Percentiles rank a stretch among this genome's conserved stretches.
Conservation (phyloP, 495 filamentous ascomycete species). For the Massariosphaeria phaeospora region DNA sequence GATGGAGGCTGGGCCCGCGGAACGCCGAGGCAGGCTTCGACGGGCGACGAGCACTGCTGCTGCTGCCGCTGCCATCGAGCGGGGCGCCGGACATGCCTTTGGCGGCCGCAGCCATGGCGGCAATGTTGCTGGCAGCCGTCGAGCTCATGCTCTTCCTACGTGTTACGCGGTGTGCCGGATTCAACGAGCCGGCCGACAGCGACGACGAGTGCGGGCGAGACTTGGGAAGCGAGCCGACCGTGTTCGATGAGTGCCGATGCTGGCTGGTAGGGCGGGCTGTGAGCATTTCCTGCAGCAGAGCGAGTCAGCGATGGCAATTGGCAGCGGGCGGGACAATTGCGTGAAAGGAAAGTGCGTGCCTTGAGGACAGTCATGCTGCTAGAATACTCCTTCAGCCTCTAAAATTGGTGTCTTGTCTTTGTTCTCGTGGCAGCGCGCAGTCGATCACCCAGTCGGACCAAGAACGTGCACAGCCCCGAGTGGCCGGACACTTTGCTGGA, state of each 20-base stretch:
- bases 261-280: conserved; percentile 39
- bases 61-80: conserved; percentile 47
- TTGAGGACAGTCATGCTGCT: conserved; percentile 33
- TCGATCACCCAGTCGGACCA: conserved; percentile 11
- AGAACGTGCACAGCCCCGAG: conserved; percentile 28
- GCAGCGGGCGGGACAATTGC: background rate
- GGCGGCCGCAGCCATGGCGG: conserved; percentile 68
- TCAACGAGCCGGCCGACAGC: conserved; percentile 71
- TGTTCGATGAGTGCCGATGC: conserved; percentile 40
- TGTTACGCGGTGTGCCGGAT: conserved; percentile 76
- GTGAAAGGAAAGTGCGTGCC: conserved; percentile 17
- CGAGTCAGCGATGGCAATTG: conserved; percentile 17
- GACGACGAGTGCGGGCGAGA: conserved; percentile 79
- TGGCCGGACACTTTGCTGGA: conserved; percentile 16
- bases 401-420: conserved; percentile 10
- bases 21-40: conserved; percentile 34
- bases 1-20: conserved; percentile 26
- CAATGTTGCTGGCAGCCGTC: conserved; percentile 66
- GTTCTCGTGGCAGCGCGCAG: too few species aligned
- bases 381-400: background rate
- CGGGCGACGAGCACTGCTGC: conserved; percentile 43
- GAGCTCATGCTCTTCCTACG: conserved; percentile 91
- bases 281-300: conserved; percentile 21
- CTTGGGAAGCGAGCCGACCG: conserved; percentile 41
- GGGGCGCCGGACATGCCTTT: conserved; percentile 40